These are phyloP conservation scores for Alnus rubra DNA, from an alignment of 306 rosid species.

Conservation along the genomic window DNA sequence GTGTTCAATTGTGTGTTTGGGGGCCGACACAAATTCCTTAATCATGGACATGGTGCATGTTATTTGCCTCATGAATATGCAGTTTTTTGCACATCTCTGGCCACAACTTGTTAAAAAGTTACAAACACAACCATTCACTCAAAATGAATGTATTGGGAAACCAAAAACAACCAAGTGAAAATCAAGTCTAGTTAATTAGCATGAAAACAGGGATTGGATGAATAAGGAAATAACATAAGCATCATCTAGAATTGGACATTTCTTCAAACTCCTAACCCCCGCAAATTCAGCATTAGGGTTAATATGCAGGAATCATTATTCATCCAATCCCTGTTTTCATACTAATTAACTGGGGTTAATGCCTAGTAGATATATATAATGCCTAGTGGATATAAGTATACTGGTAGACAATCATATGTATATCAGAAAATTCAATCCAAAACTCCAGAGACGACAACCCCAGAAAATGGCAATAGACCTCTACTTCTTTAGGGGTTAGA, in stretches of 20 bases:
- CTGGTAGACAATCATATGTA: too few relatives aligned
- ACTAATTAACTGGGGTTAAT: too few relatives aligned
- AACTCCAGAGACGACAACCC: too few relatives aligned
- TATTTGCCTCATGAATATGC: too few relatives aligned
- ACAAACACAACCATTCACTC: constrained; percentile 19
- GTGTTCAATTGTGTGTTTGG: too few relatives aligned
- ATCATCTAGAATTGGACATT: constrained; percentile 12
- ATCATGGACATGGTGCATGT: too few relatives aligned
- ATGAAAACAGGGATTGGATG: not conserved
- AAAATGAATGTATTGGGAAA: not conserved
- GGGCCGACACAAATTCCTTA: too few relatives aligned
- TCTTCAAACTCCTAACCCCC: constrained; percentile 5
- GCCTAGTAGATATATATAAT: too few relatives aligned
- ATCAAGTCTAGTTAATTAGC: not conserved
- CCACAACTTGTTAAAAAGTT: constrained; percentile 56
- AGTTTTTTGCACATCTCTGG: constrained; percentile 40
- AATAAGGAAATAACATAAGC: constrained; percentile 7
- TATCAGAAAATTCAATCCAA: too few relatives aligned
- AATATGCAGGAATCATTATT: not conserved
- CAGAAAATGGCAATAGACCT: not conserved
- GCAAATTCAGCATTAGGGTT: not conserved
- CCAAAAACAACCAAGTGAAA: not conserved
- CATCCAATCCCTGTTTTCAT: too few relatives aligned
- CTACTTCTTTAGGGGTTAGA: not conserved
- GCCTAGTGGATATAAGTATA: too few relatives aligned